Evolutionary conservation across 805 yeast genomes (phyloP), one percentile per base, ranked within the genome.

Genomic region (Hanseniaspora occidentalis): DNA sequence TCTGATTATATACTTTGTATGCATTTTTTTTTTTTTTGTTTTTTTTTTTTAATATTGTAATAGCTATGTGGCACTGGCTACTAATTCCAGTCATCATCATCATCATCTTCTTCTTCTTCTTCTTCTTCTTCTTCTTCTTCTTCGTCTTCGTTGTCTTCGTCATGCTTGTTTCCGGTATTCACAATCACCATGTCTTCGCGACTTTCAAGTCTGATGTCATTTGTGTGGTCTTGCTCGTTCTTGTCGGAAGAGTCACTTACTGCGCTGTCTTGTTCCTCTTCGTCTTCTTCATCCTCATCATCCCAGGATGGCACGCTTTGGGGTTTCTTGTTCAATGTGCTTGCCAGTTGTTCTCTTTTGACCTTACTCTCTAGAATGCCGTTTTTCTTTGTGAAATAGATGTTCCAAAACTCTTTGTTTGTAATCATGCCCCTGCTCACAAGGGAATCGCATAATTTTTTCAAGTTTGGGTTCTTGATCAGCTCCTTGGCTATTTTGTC

Each of bases 361-460:
- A n/a, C n/a, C n/a, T n/a, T n/a, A n/a, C n/a, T n/a, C n/a, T n/a
- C n/a, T n/a, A n/a, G n/a, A n/a, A n/a, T n/a, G n/a, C n/a, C n/a
- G n/a, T 60, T 56, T 43, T 70, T 72, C 51, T 70, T 64, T 40
- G 61, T 65, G 58, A 75, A 80, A 59, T 84, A 86, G 25, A 77
- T 68, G 35, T 65, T 61, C 96, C 96, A 88, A 57, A 88, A 88
- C 36, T 65, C 64, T 20, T 69, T 62, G 50, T 77, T 80, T 3
- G 73, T 51, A 27, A 79, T 58, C 48, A 70, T 56, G 6, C 67
- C 71, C 0, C 18, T 18, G 16, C 18, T 16, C 8, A 29, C 33
- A 16, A 29, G 16, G 4, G 16, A n/a, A 29, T 29, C 33, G 8
- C 6, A n/a, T 18, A 29, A 29, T n/a, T n/a, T 9, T 29, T 29